These are phyloP conservation scores for Podaxis sp. DNA, from an alignment of 768 basidiomycete species.

Conservation along the genomic window DNA sequence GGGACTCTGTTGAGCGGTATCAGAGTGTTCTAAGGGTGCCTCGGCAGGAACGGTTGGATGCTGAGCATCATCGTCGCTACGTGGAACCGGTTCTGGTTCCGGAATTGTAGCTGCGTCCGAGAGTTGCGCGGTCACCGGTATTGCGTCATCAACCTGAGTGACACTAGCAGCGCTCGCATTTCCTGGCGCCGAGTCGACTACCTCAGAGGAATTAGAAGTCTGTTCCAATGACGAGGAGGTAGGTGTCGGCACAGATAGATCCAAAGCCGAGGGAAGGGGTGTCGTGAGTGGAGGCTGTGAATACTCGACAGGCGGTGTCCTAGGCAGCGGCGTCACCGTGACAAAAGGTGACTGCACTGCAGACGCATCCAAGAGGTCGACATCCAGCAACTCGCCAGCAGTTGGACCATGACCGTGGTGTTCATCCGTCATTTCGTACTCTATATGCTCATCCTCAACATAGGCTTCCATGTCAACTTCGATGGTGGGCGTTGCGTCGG, in stretches of 20 bases:
- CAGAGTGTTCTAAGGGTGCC: neutral
- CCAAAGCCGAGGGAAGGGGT: neutral
- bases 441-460: slow-evolving; percentile 17
- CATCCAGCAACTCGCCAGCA: slow-evolving; percentile 18
- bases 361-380: slow-evolving; percentile 18
- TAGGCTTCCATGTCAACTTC: slow-evolving; percentile 23
- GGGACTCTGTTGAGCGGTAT: neutral
- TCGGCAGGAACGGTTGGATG: neutral
- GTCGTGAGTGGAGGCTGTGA: slow-evolving; percentile 1
- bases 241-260: neutral
- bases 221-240: neutral
- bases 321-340: slow-evolving; percentile 6
- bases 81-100: neutral
- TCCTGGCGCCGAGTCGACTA: neutral
- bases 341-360: slow-evolving; percentile 9
- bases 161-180: neutral
- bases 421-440: slow-evolving; percentile 22
- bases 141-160: neutral
- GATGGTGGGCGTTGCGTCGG: slow-evolving; percentile 11
- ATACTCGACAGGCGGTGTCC: neutral
- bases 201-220: neutral
- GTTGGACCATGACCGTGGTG: slow-evolving; percentile 10
- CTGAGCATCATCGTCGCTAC: neutral
- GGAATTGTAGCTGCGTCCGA: neutral
- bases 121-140: neutral